phyloP scores from a whole-genome alignment of 371 early-diverging fungal genomes.

The Choanephora cucurbitarum region DNA sequence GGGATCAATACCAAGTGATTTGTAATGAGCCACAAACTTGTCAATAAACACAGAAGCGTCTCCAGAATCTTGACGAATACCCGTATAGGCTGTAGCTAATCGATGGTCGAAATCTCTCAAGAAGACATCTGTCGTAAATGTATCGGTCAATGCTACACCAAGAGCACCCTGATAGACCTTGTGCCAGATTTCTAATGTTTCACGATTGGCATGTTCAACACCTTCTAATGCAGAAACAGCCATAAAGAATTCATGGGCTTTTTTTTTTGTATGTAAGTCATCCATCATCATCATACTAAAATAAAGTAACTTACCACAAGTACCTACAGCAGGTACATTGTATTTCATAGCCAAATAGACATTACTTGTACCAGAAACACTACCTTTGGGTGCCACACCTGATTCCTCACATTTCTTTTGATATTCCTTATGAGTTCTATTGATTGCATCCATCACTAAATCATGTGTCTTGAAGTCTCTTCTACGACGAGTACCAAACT shows the following conservation, averaged over 20 bases:
- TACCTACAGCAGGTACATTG: constrained; percentile 65
- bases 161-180: constrained; percentile 59
- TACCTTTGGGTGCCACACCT: constrained; percentile 34
- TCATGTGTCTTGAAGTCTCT: constrained; percentile 72
- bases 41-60: constrained; percentile 60
- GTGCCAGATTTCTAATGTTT: constrained; percentile 65
- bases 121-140: constrained; percentile 70
- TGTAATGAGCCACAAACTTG: constrained; percentile 59
- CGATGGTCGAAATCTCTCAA: constrained; percentile 58
- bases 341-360: constrained; percentile 72
- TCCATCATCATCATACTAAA: not conserved
- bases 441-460: constrained; percentile 56
- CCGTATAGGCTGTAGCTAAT: constrained; percentile 57
- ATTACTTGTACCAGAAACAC: constrained; percentile 71
- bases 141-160: constrained; percentile 75
- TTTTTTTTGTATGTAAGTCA: not conserved
- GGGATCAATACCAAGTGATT: constrained; percentile 58
- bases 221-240: constrained; percentile 71
- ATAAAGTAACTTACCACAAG: constrained; percentile 54
- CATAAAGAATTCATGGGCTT: constrained; percentile 81
- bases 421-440: constrained; percentile 25
- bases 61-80: constrained; percentile 81
- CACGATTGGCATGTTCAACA: constrained; percentile 61
- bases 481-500: constrained; percentile 79
- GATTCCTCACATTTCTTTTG: constrained; percentile 17